A percentile compares a stretch with the other conserved stretches of the same genome.
phyloP scores from a whole-genome alignment of 352 stramenopile species.

The Phytopythium boreale region DNA sequence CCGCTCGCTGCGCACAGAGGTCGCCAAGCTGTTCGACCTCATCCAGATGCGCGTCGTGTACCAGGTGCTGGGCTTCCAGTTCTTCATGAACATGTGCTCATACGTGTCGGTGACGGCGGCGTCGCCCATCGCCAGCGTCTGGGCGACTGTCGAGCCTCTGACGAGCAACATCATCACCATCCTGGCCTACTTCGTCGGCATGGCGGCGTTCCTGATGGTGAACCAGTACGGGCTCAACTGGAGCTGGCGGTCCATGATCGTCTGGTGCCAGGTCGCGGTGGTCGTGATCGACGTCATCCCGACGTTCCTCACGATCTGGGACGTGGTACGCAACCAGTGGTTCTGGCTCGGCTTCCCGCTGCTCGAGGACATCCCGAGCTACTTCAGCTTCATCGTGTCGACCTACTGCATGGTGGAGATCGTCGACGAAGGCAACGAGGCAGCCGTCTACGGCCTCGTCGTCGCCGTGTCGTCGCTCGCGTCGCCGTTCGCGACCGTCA shows the following conservation, averaged over 20 bases:
- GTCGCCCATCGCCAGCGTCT: slow-evolving; percentile 31
- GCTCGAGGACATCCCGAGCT: slow-evolving; percentile 39
- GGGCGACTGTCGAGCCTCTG: slow-evolving; percentile 28
- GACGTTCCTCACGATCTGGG: slow-evolving; percentile 36
- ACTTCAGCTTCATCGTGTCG: slow-evolving; percentile 43
- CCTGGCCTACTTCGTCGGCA: slow-evolving; percentile 18
- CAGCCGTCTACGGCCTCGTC: slow-evolving; percentile 46
- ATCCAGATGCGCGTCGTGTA: slow-evolving; percentile 45
- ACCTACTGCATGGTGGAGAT: slow-evolving; percentile 62
- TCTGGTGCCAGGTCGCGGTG: slow-evolving; percentile 31
- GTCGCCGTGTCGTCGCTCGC: slow-evolving; percentile 47
- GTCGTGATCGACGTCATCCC: slow-evolving; percentile 37
- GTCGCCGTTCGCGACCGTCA: slow-evolving; percentile 37
- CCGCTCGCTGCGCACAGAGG: slow-evolving; percentile 13
- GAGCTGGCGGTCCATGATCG: slow-evolving; percentile 43
- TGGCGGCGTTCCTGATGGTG: slow-evolving; percentile 26
- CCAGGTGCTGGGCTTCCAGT: slow-evolving; percentile 46
- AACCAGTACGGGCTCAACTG: slow-evolving; percentile 34
- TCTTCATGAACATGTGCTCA: slow-evolving; percentile 42
- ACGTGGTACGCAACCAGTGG: slow-evolving; percentile 54
- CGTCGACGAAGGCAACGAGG: slow-evolving; percentile 47
- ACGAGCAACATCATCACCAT: slow-evolving; percentile 31
- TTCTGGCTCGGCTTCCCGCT: slow-evolving; percentile 61
- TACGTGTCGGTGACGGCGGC: slow-evolving; percentile 31
- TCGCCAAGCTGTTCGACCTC: slow-evolving; percentile 29